Conservation (phyloP, 371 early-diverging fungal genomes). For the Apophysomyces sp. region DNA sequence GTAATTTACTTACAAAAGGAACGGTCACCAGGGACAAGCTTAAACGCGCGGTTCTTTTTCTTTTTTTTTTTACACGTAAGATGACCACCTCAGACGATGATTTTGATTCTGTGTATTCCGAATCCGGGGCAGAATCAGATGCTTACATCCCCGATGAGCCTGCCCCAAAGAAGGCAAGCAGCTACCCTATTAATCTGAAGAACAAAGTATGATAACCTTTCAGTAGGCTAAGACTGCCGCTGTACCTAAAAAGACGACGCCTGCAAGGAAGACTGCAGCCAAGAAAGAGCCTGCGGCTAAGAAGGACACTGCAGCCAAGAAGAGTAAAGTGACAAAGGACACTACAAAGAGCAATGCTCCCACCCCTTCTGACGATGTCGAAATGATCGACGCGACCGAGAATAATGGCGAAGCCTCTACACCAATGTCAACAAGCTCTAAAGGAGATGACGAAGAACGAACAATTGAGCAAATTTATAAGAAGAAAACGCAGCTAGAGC, state of each 20-base stretch:
- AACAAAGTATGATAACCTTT: not conserved
- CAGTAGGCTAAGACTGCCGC: not conserved
- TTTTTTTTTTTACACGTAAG: not conserved
- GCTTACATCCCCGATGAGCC: not conserved
- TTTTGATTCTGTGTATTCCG: not conserved
- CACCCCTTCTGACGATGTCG: slow-evolving; percentile 4
- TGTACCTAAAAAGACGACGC: not conserved
- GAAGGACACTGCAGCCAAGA: slow-evolving; percentile 4
- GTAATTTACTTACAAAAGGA: too few species aligned
- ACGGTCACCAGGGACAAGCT: not conserved
- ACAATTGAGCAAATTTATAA: slow-evolving; percentile 97
- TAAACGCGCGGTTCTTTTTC: not conserved
- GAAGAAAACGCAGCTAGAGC: slow-evolving; percentile 98
- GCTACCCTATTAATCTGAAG: not conserved
- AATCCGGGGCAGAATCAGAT: not conserved
- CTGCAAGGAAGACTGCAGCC: slow-evolving; percentile 7
- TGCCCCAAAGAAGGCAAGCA: not conserved
- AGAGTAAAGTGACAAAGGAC: not conserved
- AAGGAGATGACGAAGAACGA: slow-evolving; percentile 26
- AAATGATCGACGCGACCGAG: not conserved
- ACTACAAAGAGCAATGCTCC: not conserved
- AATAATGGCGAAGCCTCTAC: slow-evolving; percentile 2
- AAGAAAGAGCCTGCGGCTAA: slow-evolving; percentile 8
- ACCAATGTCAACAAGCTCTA: not conserved
- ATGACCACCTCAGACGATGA: not conserved